These are phyloP conservation scores for Candida verbasci DNA, from an alignment of 805 yeast species.

Conservation along the genomic window DNA sequence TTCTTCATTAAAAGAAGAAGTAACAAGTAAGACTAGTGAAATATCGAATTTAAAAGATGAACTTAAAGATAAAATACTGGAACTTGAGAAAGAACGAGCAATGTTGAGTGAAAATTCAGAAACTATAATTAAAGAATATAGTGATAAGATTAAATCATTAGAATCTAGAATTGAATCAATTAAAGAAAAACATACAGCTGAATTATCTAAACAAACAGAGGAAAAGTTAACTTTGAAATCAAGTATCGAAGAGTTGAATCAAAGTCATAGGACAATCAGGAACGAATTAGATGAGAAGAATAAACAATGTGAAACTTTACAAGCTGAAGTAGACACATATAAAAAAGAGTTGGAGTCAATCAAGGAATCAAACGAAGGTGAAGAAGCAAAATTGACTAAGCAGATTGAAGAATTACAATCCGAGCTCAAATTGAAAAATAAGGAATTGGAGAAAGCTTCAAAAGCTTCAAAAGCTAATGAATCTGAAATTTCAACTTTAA, in stretches of 20 bases:
- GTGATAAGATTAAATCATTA: slow-evolving; percentile 39
- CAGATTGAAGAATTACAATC: neutral
- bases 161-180: slow-evolving; percentile 28
- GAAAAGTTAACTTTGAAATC: slow-evolving; percentile 4
- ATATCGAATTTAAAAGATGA: slow-evolving; percentile 16
- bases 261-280: neutral
- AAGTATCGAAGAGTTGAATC: neutral
- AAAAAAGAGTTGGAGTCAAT: neutral
- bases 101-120: slow-evolving; percentile 47
- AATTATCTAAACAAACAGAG: slow-evolving; percentile 2
- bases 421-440: neutral
- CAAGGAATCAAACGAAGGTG: neutral
- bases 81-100: slow-evolving; percentile 48
- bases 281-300: neutral
- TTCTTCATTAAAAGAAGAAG: slow-evolving; percentile 4
- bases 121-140: slow-evolving; percentile 44
- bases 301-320: neutral
- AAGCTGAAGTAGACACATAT: slow-evolving; percentile 4
- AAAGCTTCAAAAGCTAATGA: neutral
- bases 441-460: neutral
- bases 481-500: neutral
- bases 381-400: neutral
- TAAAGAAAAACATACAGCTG: slow-evolving; percentile 12
- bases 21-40: slow-evolving; percentile 14
- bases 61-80: slow-evolving; percentile 33